phyloP scores from a whole-genome alignment of 352 stramenopile genomes.

The Pythium dissotocum region DNA sequence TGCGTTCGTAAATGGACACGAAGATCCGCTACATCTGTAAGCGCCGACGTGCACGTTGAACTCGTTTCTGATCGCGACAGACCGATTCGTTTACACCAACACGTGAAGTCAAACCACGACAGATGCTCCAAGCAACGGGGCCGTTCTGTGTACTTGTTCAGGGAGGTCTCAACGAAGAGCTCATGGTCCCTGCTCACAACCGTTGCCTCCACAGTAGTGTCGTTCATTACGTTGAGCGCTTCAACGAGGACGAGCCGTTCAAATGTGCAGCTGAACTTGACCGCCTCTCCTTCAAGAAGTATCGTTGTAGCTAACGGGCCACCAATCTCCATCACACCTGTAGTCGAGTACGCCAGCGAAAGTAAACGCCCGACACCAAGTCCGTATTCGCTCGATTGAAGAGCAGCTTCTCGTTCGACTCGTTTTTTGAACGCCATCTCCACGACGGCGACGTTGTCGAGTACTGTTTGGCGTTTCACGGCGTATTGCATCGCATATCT shows the following conservation, averaged over 20 bases:
- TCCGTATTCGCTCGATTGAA: not conserved
- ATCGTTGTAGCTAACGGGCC: slow-evolving; percentile 29
- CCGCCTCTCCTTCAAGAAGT: slow-evolving; percentile 22
- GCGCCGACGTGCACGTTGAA: not conserved
- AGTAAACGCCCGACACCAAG: slow-evolving; percentile 25
- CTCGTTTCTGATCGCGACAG: too few relatives aligned
- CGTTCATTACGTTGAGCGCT: slow-evolving; percentile 23
- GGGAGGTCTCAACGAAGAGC: slow-evolving; percentile 23
- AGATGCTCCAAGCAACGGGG: slow-evolving; percentile 16
- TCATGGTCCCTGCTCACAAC: slow-evolving; percentile 8
- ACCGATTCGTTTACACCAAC: slow-evolving; percentile 16
- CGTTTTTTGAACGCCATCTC: slow-evolving; percentile 23
- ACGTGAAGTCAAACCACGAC: slow-evolving; percentile 32
- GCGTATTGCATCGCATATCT: slow-evolving; percentile 32
- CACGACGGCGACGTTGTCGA: slow-evolving; percentile 32
- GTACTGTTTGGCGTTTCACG: slow-evolving; percentile 27
- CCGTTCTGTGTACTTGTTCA: slow-evolving; percentile 18
- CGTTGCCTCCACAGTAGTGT: slow-evolving; percentile 12
- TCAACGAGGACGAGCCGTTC: slow-evolving; percentile 25
- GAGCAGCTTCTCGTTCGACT: slow-evolving; percentile 22
- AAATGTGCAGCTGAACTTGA: slow-evolving; percentile 29
- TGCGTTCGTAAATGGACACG: slow-evolving; percentile 16
- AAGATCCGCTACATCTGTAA: too few relatives aligned
- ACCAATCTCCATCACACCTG: slow-evolving; percentile 31
- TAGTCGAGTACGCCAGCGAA: slow-evolving; percentile 21